A percentile compares a stretch with the other conserved stretches of the same genome.
Evolutionary conservation across 2,329 filamentous ascomycete genomes (phyloP).

Genomic region (Venturia nashicola): DNA sequence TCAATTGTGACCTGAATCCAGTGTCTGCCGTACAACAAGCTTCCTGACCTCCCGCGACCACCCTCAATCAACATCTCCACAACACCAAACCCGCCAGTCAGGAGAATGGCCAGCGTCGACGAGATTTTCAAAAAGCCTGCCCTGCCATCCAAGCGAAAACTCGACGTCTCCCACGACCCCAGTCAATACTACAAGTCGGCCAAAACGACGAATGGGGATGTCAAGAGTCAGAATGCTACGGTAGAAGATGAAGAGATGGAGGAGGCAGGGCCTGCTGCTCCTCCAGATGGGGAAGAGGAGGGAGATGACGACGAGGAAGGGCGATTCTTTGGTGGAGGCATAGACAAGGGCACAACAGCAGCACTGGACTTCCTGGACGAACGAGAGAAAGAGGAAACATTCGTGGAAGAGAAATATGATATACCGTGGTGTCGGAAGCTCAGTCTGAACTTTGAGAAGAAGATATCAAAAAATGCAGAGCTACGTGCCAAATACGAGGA

Average conservation of each 20-base stretch:
- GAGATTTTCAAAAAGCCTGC: slow-evolving; percentile 50
- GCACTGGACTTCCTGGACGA: slow-evolving; percentile 81
- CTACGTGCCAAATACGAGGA: slow-evolving; percentile 73
- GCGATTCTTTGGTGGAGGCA: slow-evolving; percentile 87
- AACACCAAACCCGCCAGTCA: neutral
- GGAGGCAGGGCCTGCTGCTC: slow-evolving; percentile 40
- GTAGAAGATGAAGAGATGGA: slow-evolving; percentile 35
- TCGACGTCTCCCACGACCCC: slow-evolving; percentile 42
- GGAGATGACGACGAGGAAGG: slow-evolving; percentile 75
- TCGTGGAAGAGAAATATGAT: slow-evolving; percentile 65
- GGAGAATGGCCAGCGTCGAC: slow-evolving; percentile 45
- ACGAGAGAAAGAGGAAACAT: slow-evolving; percentile 41
- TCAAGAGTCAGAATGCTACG: slow-evolving; percentile 34
- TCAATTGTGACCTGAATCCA: too few species aligned
- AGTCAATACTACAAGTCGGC: slow-evolving; percentile 48
- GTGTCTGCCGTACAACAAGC: neutral
- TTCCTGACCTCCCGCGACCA: neutral
- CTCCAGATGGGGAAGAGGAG: slow-evolving; percentile 40
- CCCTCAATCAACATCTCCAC: neutral
- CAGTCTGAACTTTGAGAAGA: slow-evolving; percentile 76
- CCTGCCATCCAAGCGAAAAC: slow-evolving; percentile 44
- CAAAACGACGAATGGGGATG: slow-evolving; percentile 41
- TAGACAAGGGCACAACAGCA: slow-evolving; percentile 67
- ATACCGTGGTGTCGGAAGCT: slow-evolving; percentile 69
- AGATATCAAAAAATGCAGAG: slow-evolving; percentile 82